Evolutionary conservation across 75 land plant genomes (phyloP).

Genomic region (Selaginella tamariscina): DNA sequence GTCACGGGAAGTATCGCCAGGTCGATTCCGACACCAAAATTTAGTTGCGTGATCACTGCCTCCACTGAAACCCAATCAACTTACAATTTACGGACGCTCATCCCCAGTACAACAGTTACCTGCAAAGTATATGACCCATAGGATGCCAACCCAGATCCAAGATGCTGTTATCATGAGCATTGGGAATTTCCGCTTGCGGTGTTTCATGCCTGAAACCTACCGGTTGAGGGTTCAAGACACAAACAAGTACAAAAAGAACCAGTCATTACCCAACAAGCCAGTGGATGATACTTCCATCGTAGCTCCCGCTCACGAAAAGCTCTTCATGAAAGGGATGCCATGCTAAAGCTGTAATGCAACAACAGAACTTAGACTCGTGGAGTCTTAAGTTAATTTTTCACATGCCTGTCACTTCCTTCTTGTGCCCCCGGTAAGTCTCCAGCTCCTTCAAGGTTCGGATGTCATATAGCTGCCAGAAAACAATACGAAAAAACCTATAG

Average conservation of each 20-base stretch:
- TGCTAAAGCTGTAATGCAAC: slow-evolving; percentile 58
- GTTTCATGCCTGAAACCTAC: slow-evolving; percentile 57
- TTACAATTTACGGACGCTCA: slow-evolving; percentile 7
- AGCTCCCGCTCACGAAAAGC: slow-evolving; percentile 96
- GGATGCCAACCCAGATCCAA: slow-evolving; percentile 99
- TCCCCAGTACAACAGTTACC: slow-evolving; percentile 26
- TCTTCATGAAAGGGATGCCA: slow-evolving; percentile 99
- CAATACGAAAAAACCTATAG: neutral
- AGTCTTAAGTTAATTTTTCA: too few relatives aligned
- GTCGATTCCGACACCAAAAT: slow-evolving; percentile 98
- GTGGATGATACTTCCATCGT: slow-evolving; percentile 89
- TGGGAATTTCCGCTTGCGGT: slow-evolving; percentile 73
- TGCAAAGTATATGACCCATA: slow-evolving; percentile 94
- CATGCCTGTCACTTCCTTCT: slow-evolving; percentile 90
- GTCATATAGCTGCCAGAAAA: slow-evolving; percentile 80
- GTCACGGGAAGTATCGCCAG: slow-evolving; percentile 82
- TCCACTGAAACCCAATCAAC: slow-evolving; percentile 48
- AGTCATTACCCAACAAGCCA: slow-evolving; percentile 94
- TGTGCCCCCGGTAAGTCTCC: slow-evolving; percentile 94
- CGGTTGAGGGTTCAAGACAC: neutral
- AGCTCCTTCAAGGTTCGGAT: slow-evolving; percentile 92
- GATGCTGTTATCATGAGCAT: slow-evolving; percentile 88
- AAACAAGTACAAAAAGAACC: neutral
- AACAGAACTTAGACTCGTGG: too few relatives aligned
- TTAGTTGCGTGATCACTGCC: slow-evolving; percentile 96